A percentile compares a stretch with the other conserved stretches of the same genome.
Conservation (phyloP, 176 grass and related monocot genomes). For the Saccharum officinarum region DNA sequence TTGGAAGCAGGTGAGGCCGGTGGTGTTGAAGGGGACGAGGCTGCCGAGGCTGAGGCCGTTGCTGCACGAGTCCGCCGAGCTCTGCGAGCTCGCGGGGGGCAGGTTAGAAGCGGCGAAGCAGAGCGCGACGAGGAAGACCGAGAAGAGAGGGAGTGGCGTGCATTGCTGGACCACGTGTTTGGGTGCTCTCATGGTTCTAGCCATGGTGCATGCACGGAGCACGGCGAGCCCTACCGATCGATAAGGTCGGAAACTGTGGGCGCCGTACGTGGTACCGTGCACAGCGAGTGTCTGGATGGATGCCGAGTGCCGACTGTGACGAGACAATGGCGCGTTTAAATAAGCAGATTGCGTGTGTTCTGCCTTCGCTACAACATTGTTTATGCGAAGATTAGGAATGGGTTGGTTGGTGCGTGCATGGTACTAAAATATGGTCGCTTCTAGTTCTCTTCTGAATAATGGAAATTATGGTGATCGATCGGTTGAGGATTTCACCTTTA, state of each 20-base stretch:
- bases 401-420: neutral
- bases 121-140: neutral
- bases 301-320: neutral
- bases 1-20: slow-evolving; percentile 45
- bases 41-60: slow-evolving; percentile 24
- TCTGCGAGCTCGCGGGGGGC: slow-evolving; percentile 12
- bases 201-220: neutral
- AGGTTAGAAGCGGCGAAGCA: neutral
- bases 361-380: neutral
- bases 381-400: neutral
- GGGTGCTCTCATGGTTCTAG: neutral
- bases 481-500: too few relatives aligned
- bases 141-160: neutral
- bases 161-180: neutral
- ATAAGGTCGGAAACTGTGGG: neutral
- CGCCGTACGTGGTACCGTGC: neutral
- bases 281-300: neutral
- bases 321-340: neutral
- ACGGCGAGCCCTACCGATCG: neutral
- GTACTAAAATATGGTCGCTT: slow-evolving; percentile 20
- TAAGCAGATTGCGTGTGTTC: slow-evolving; percentile 8
- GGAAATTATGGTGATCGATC: neutral
- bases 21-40: slow-evolving; percentile 54
- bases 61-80: slow-evolving; percentile 45
- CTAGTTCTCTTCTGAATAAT: neutral